phyloP scores from a whole-genome alignment of 2,329 filamentous ascomycete species.

The Sporothrix schenckii region DNA sequence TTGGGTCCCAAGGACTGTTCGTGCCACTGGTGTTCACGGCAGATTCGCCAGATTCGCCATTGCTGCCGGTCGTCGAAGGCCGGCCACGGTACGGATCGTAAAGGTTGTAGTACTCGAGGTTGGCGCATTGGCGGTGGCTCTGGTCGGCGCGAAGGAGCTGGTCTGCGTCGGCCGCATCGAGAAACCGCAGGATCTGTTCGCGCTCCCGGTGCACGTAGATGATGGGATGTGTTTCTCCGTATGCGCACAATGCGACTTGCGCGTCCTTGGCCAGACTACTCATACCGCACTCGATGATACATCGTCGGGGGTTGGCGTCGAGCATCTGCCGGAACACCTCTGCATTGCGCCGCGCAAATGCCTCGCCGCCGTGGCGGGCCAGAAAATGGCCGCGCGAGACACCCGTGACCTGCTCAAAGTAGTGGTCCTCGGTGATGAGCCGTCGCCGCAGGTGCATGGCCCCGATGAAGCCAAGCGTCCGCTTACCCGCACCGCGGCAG shows the following conservation, averaged over 20 bases:
- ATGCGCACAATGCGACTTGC: conserved; percentile 61
- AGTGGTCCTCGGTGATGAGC: conserved; percentile 68
- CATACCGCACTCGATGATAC: conserved; percentile 70
- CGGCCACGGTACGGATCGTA: conserved; percentile 50
- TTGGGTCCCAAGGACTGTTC: conserved; percentile 28
- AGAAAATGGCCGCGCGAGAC: conserved; percentile 63
- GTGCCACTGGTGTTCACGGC: conserved; percentile 31
- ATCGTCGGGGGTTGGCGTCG: conserved; percentile 59
- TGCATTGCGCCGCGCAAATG: conserved; percentile 64
- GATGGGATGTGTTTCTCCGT: conserved; percentile 66
- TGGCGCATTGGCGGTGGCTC: conserved; percentile 65
- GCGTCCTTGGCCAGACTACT: conserved; percentile 64
- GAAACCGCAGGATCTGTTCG: conserved; percentile 61
- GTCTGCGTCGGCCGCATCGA: conserved; percentile 57
- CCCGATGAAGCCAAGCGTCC: conserved; percentile 71
- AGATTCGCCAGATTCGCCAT: conserved; percentile 15
- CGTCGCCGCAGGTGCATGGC: conserved; percentile 68
- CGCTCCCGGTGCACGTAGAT: conserved; percentile 70
- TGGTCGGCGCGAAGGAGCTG: conserved; percentile 59
- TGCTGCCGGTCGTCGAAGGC: conserved; percentile 37
- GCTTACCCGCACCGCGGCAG: conserved; percentile 71
- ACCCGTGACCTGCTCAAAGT: conserved; percentile 67
- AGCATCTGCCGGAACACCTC: conserved; percentile 65
- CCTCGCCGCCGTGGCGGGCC: conserved; percentile 60
- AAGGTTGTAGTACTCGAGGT: conserved; percentile 72